These are phyloP conservation scores for Mallotus japonicus DNA, from an alignment of 441 rosid species.

Conservation along the genomic window DNA sequence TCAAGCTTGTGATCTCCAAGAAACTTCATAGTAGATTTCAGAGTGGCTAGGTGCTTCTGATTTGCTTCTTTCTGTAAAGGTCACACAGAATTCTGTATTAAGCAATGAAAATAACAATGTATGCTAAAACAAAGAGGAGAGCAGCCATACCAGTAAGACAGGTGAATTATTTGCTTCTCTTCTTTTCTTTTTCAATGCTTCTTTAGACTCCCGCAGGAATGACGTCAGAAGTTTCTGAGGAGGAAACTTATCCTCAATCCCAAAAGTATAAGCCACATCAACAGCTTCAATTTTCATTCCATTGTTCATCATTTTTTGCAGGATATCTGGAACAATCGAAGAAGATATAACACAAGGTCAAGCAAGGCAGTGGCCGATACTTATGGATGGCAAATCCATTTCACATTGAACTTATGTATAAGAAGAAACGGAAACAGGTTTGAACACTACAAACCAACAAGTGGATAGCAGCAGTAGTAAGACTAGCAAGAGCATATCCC, in stretches of 20 bases:
- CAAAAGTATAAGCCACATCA: slow-evolving; percentile 50
- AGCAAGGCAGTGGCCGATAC: background rate
- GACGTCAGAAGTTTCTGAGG: slow-evolving; percentile 47
- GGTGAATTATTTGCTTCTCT: slow-evolving; percentile 37
- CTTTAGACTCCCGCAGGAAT: slow-evolving; percentile 46
- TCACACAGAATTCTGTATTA: slow-evolving; percentile 6
- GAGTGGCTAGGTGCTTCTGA: slow-evolving; percentile 43
- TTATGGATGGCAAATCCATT: background rate
- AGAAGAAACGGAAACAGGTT: background rate
- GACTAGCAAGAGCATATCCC: background rate
- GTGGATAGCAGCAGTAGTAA: background rate
- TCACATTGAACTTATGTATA: too few species aligned
- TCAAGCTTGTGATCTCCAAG: slow-evolving; percentile 53
- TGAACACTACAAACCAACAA: background rate
- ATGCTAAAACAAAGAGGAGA: background rate
- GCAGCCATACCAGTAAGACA: slow-evolving; percentile 35
- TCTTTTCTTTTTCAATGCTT: slow-evolving; percentile 42
- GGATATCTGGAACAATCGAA: slow-evolving; percentile 41
- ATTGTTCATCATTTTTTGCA: slow-evolving; percentile 49
- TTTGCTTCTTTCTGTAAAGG: slow-evolving; percentile 49
- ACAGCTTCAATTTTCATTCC: slow-evolving; percentile 55
- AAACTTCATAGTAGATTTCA: slow-evolving; percentile 49
- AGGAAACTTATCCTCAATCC: slow-evolving; percentile 56
- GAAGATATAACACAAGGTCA: slow-evolving; percentile 6
- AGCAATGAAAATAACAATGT: slow-evolving; percentile 11